Evolutionary conservation across 441 rosid species (phyloP).

Genomic region (Metrosideros polymorpha): DNA sequence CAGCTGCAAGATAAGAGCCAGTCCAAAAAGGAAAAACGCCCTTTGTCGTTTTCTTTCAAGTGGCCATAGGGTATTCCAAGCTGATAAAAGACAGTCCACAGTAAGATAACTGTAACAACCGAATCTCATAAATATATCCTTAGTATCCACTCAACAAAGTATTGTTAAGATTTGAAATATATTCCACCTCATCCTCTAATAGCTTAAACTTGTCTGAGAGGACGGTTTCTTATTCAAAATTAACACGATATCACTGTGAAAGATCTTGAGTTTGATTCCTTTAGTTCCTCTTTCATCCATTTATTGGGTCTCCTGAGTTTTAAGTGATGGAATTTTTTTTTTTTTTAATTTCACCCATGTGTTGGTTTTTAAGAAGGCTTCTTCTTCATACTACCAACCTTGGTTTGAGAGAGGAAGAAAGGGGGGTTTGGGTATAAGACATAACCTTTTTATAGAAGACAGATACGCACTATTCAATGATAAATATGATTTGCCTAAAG

Average conservation of each 20-base stretch:
- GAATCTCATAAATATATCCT: neutral
- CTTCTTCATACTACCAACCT: neutral
- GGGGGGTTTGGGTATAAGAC: neutral
- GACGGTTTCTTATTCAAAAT: neutral
- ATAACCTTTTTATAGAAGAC: neutral
- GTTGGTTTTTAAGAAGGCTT: neutral
- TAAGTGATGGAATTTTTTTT: too few relatives aligned
- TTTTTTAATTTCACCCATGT: neutral
- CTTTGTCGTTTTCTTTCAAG: constrained; percentile 93
- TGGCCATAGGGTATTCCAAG: constrained; percentile 96
- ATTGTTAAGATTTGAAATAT: neutral
- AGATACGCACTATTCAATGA: neutral
- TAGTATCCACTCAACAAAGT: neutral
- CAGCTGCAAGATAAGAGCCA: constrained; percentile 76
- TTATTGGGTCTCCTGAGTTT: neutral
- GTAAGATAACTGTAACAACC: neutral
- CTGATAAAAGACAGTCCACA: constrained; percentile 23
- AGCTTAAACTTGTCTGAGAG: neutral
- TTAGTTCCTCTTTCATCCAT: neutral
- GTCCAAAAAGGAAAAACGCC: constrained; percentile 89
- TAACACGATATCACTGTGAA: neutral
- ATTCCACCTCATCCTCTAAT: neutral
- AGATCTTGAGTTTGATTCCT: neutral
- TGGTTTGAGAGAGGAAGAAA: neutral
- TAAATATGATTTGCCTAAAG: neutral